phyloP scores from a whole-genome alignment of 441 rosid genomes.

The Adansonia rubrostipa region DNA sequence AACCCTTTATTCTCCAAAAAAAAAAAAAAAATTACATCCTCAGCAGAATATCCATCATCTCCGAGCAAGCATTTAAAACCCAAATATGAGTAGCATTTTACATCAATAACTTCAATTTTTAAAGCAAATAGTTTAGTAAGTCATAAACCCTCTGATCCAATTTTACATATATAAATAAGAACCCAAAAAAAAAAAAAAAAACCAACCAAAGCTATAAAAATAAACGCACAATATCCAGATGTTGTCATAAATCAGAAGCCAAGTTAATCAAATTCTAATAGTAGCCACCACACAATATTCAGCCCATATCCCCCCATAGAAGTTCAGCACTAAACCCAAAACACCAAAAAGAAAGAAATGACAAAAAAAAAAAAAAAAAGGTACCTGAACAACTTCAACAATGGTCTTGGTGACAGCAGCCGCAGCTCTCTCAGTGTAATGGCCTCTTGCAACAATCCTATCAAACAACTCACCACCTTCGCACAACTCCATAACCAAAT shows the following conservation, averaged over 20 bases:
- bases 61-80: neutral
- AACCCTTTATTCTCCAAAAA: neutral
- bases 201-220: neutral
- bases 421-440: conserved; percentile 76
- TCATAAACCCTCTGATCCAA: neutral
- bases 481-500: conserved; percentile 77
- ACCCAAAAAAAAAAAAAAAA: neutral
- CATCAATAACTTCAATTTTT: too few species aligned
- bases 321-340: neutral
- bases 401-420: conserved; percentile 74
- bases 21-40: neutral
- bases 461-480: conserved; percentile 78
- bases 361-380: neutral
- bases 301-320: neutral
- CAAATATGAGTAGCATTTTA: too few species aligned
- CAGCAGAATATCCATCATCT: neutral
- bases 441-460: conserved; percentile 73
- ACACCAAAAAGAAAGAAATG: too few species aligned
- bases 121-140: too few species aligned
- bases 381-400: conserved; percentile 74
- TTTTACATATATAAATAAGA: too few species aligned
- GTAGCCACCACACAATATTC: neutral
- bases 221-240: neutral
- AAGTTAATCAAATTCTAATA: neutral
- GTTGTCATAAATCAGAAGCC: neutral